phyloP scores from a whole-genome alignment of 2,329 filamentous ascomycete species.

The Sarocladiaceae sp. region DNA sequence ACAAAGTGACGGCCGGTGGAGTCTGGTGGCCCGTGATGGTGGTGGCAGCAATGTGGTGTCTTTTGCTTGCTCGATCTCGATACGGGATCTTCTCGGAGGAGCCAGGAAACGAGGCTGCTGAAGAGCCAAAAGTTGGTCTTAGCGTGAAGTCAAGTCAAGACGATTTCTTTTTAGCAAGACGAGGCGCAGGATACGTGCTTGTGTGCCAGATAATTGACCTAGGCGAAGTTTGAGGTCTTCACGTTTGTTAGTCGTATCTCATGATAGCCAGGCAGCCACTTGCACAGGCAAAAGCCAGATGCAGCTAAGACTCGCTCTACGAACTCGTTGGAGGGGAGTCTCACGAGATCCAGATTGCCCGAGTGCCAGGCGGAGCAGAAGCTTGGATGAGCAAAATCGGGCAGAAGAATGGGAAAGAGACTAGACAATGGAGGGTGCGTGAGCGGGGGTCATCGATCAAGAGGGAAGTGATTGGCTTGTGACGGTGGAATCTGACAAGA shows the following conservation, averaged over 20 bases:
- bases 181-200: too few species aligned
- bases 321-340: too few species aligned
- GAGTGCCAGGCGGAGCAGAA: too few species aligned
- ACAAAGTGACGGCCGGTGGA: neutral
- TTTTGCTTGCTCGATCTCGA: slow-evolving; percentile 3
- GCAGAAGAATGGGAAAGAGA: too few species aligned
- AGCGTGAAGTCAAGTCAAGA: slow-evolving; percentile 2
- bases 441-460: neutral
- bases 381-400: too few species aligned
- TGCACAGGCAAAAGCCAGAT: too few species aligned
- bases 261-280: too few species aligned
- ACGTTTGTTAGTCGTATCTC: neutral
- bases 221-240: neutral
- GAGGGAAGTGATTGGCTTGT: slow-evolving; percentile 4
- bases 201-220: neutral
- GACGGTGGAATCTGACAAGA: too few species aligned
- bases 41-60: neutral
- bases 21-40: slow-evolving; percentile 1
- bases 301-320: too few species aligned
- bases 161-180: neutral
- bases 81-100: slow-evolving; percentile 5
- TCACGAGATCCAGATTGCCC: too few species aligned
- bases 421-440: neutral
- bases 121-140: slow-evolving; percentile 5
- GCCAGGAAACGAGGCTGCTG: neutral